Base-by-base conservation (phyloP, 1,284 basidiomycete species). In the Cutaneotrichosporon mucoides region DNA sequence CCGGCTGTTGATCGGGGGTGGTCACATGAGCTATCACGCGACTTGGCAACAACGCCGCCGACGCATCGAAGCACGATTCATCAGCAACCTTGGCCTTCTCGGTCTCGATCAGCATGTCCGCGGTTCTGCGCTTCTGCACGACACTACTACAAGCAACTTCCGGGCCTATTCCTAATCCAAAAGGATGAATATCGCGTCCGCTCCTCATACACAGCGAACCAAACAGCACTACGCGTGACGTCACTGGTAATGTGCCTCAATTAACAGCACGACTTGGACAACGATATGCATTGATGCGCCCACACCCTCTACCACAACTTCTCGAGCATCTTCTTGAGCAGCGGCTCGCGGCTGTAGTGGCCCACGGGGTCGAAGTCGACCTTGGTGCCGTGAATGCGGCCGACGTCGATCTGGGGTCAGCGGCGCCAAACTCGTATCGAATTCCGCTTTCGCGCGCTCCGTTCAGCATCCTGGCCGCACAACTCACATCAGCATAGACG, bases 291-390 rank as follows among this genome's bases (percentile, higher is more conserved):
- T 15, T 35, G 8, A 48, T 34, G 11, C 34, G 16, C 33, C 33
- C 35, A 13, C 24, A 5, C 11, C 10, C 9, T 36, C 37, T 50
- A 40, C 37, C 37, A 56, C 15, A 61, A 34, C 60, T 62, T 53
- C 16, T 46, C 52, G 15, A 61, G 41, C 47, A 61, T 36, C 42
- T 36, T 34, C 51, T 41, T 53, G 55, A 79, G 61, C n/a, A 79
- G 59, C 51, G 88, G 86, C 42, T 83, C 80, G 60, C 87, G 73
- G 2, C 86, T 82, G 73, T 89, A 89, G 75, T 88, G 86, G 13
- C 88, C 88, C 1, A 82, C 82, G 4, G 83, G 80, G 70, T 89
- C 88, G 58, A 89, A 75, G 72, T 89, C 87, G 66, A 88, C 85
- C 75, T 87, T 88, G 36, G 86, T 86, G 48, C 86, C 79, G 3